A percentile compares a stretch with the other conserved stretches of the same genome.
phyloP scores from a whole-genome alignment of 2,329 filamentous ascomycete species.

The Hansfordia pulvinata region DNA sequence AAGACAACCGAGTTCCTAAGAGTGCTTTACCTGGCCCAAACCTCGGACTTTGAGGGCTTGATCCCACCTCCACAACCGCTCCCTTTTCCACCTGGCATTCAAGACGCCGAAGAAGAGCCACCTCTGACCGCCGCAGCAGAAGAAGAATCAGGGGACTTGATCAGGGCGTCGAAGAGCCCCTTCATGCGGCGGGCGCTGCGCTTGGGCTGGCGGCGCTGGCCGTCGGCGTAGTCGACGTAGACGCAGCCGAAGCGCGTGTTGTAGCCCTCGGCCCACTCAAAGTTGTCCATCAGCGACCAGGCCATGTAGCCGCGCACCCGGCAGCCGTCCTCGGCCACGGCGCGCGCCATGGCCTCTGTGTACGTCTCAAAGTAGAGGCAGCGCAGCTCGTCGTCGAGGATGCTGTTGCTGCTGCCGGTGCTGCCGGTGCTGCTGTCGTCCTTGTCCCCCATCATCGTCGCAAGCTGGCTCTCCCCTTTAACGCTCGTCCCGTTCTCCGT shows the following conservation, averaged over 20 bases:
- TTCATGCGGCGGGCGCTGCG: constrained; percentile 66
- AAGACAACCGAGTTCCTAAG: too few relatives aligned
- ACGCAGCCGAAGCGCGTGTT: constrained; percentile 76
- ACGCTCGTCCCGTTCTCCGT: constrained; percentile 82
- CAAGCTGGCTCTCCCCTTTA: constrained; percentile 70
- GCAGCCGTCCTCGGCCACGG: constrained; percentile 58
- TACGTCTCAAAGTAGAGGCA: constrained; percentile 69
- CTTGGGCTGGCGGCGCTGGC: constrained; percentile 70
- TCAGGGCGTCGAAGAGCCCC: constrained; percentile 56
- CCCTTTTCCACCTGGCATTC: too few relatives aligned
- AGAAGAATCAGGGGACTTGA: too few relatives aligned
- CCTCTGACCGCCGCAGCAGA: too few relatives aligned
- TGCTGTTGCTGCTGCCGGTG: constrained; percentile 50
- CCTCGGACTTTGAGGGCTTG: too few relatives aligned
- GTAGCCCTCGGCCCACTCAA: constrained; percentile 87
- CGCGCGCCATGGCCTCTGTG: constrained; percentile 62
- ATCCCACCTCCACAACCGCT: too few relatives aligned
- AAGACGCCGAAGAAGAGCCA: too few relatives aligned
- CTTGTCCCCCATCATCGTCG: too few relatives aligned
- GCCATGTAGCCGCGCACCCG: constrained; percentile 71
- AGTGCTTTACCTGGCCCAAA: too few relatives aligned
- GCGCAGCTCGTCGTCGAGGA: constrained; percentile 72
- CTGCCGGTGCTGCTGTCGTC: too few relatives aligned
- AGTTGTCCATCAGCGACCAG: constrained; percentile 85
- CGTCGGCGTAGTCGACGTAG: constrained; percentile 69